Evolutionary conservation across 768 basidiomycete genomes (phyloP).

Genomic region (Mycena vulgaris): DNA sequence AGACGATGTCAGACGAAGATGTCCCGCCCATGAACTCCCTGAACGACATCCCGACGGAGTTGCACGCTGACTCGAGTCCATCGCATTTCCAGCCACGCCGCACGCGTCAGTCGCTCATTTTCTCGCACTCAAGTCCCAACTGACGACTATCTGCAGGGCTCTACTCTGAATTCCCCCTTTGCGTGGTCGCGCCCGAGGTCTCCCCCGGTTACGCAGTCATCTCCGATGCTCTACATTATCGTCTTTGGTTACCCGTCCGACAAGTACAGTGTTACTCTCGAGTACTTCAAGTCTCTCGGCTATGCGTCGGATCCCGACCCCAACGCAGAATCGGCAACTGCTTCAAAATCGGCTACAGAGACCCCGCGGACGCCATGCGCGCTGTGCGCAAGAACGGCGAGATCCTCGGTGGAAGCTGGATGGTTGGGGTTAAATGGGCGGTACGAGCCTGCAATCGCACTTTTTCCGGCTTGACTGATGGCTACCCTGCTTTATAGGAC

Average conservation of each 20-base stretch:
- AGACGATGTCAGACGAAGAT: constrained; percentile 80
- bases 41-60: constrained; percentile 80
- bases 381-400: constrained; percentile 90
- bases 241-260: constrained; percentile 92
- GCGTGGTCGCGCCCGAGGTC: constrained; percentile 48
- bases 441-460: too few relatives aligned
- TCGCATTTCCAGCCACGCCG: constrained; percentile 57
- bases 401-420: constrained; percentile 79
- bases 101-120: constrained; percentile 55
- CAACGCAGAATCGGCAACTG: constrained; percentile 83
- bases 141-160: constrained; percentile 47
- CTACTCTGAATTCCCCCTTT: constrained; percentile 56
- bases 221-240: constrained; percentile 76
- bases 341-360: constrained; percentile 83
- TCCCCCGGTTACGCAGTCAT: too few relatives aligned
- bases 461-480: too few relatives aligned
- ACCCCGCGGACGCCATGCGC: constrained; percentile 81
- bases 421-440: constrained; percentile 91
- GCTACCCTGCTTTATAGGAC: too few relatives aligned
- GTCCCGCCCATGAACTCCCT: constrained; percentile 85
- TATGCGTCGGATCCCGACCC: constrained; percentile 78
- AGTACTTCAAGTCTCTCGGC: constrained; percentile 84
- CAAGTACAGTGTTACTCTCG: constrained; percentile 78
- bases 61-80: constrained; percentile 55
- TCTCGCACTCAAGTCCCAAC: neutral